Evolutionary conservation across 2,329 filamentous ascomycete genomes (phyloP), one percentile per base, ranked within the genome.

Genomic region (Fusarium sp.): DNA sequence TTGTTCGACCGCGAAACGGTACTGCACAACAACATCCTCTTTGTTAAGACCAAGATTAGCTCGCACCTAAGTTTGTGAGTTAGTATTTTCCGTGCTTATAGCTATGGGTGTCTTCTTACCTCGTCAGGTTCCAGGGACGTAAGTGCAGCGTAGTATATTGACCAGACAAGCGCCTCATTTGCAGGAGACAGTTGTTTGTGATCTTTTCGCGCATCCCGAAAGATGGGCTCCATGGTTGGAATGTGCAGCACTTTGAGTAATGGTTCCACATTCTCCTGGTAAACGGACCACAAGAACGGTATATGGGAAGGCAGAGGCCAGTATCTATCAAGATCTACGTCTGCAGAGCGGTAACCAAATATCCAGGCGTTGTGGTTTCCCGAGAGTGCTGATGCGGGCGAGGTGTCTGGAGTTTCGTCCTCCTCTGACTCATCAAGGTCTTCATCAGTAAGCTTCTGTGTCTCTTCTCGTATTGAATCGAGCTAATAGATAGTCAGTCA

Each of bases 201-300:
- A 60, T 90, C 88, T 42, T 85, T 86, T 39, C 89, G 85, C 3
- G 91, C 85, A n/a, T 89, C 85, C 22, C 90, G 85, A 41, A 94
- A 86, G 1, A 89, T 83, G 33, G 86, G 86, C 63, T 89, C 88
- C 78, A 90, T 87, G 5, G 90, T 90, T 1, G 92, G 92, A 0
- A 92, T 84, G 77, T 95, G 93, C 12, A 94, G 77, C 17, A 94
- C 84, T 78, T 93, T 94, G 74, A 92, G 84, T 14, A 94, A 80
- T 0, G 92, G 91, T 75, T 94, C 91, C 13, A 94, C 91, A 57
- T 93, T 93, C 71, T 93, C 90, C 69, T 91, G 87, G 80, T 89
- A 94, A 15, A 90, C 85, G 54, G 90, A 86, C 92, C 92, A 94
- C 61, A 93, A 88, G 53, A 88, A 88, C 1, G 86, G 86, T 53